Conservation (phyloP, 495 filamentous ascomycete genomes). For the Cercophora newfieldiana region DNA sequence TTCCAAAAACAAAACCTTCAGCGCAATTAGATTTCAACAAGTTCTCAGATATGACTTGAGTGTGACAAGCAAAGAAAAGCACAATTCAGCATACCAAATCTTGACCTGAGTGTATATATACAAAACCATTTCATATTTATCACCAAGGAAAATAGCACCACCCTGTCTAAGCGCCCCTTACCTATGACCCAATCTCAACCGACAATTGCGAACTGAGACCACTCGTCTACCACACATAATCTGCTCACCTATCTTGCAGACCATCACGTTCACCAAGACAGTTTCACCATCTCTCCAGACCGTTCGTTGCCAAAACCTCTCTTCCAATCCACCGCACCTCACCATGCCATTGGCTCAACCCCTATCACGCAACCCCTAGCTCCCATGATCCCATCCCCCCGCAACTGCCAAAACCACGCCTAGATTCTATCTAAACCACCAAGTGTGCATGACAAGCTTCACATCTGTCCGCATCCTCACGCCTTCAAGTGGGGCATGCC, state of each 20-base stretch:
- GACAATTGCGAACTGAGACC: background rate
- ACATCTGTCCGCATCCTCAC: background rate
- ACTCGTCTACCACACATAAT: background rate
- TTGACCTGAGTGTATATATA: no score
- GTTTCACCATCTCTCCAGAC: no score
- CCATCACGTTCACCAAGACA: no score
- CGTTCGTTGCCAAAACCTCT: no score
- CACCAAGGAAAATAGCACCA: no score
- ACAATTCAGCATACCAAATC: background rate
- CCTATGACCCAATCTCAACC: background rate
- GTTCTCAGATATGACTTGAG: background rate
- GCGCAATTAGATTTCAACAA: background rate
- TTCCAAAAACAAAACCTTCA: background rate
- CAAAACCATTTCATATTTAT: background rate
- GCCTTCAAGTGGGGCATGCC: background rate
- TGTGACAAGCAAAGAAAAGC: background rate
- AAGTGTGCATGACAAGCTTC: no score
- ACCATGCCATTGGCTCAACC: background rate
- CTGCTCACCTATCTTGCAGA: background rate
- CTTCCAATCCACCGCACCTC: background rate
- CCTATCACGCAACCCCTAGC: conserved; percentile 1
- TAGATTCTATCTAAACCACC: no score
- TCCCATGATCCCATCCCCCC: background rate
- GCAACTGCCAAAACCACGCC: background rate
- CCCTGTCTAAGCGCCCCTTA: background rate